Evolutionary conservation across 2,329 filamentous ascomycete genomes (phyloP), one percentile per base, ranked within the genome.

Genomic region (Pseudogymnoascus sp.): DNA sequence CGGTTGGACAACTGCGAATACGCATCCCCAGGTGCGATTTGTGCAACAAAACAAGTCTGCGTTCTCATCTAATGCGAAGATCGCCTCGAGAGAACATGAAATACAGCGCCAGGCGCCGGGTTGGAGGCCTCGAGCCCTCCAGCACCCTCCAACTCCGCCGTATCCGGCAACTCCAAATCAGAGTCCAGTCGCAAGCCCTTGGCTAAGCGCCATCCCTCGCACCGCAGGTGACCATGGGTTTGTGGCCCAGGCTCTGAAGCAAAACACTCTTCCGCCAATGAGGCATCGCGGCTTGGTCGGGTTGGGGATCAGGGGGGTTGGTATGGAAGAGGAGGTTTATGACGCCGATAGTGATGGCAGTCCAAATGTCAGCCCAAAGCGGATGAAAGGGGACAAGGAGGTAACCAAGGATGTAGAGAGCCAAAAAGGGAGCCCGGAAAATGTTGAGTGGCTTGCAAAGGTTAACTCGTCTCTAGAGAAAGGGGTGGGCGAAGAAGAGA

Each of bases 151-250:
- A 34, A 57, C 51, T 18, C 51, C 51, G 16, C 51, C 51, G 16
- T 57, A 57, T 21, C 51, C 51, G 2, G 51, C 29, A 14, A 61
- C 59, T 39, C 59, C 59, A 26, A 40, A 26, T 11, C 36, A 39
- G 16, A 61, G 36, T 31, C 59, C 59, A 1, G 23, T 42, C 31
- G 59, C 76, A 2, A 78, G 76, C 63, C 78, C 78, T 4, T 75
- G 76, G 69, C 73, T 80, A 6, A 80, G 76, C 65, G 78, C 78
- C 11, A 75, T 80, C 31, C 79, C 79, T 5, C 51, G 51, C 29
- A 36, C 51, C 5, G 2, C 5, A 18, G n/a, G 29, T 2, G 29
- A 57, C 4, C n/a, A 57, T 8, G 29, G 29, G 5, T 34, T 34
- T 57, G 29, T 8, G 3, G 51, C n/a, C n/a, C 51, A 21, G 51